A percentile compares a stretch with the other conserved stretches of the same genome.
These are phyloP conservation scores for Soucietia sequanensis DNA, from an alignment of 805 yeast species.

Conservation along the genomic window DNA sequence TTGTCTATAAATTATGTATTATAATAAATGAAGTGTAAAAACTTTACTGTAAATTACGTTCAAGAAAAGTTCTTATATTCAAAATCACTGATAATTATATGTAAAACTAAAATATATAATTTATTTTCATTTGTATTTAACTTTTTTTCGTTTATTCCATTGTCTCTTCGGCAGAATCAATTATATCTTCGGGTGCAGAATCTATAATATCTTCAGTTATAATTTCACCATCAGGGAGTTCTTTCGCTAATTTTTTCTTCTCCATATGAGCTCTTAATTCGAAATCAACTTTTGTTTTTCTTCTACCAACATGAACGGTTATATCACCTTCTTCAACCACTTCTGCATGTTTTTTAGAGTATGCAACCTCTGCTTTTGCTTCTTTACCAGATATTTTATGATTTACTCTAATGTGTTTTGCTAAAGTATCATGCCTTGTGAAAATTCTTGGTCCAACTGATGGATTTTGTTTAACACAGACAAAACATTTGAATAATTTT, in stretches of 20 bases:
- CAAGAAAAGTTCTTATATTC: no score
- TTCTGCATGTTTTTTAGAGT: conserved; percentile 45
- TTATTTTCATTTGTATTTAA: not conserved
- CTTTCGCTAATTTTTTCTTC: conserved; percentile 21
- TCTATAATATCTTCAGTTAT: conserved; percentile 1
- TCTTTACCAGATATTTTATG: conserved; percentile 47
- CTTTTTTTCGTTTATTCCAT: not conserved
- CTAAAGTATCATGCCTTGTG: conserved; percentile 90
- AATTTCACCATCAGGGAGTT: conserved; percentile 5
- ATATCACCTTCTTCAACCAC: conserved; percentile 49
- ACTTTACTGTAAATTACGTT: no score
- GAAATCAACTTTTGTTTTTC: conserved; percentile 46
- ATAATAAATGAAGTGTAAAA: no score
- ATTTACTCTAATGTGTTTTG: conserved; percentile 71
- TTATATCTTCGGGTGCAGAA: not conserved
- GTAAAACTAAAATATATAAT: no score
- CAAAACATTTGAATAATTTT: conserved; percentile 80
- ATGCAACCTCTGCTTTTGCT: conserved; percentile 47
- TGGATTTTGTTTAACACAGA: conserved; percentile 73
- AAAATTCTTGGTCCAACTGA: conserved; percentile 68
- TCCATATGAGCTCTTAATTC: conserved; percentile 47
- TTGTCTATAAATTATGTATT: no score
- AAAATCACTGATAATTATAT: no score
- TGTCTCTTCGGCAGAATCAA: not conserved
- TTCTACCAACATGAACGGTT: conserved; percentile 45